Evolutionary conservation across 306 rosid genomes (phyloP), one percentile per base, ranked within the genome.

Genomic region (Neltuma alba): DNA sequence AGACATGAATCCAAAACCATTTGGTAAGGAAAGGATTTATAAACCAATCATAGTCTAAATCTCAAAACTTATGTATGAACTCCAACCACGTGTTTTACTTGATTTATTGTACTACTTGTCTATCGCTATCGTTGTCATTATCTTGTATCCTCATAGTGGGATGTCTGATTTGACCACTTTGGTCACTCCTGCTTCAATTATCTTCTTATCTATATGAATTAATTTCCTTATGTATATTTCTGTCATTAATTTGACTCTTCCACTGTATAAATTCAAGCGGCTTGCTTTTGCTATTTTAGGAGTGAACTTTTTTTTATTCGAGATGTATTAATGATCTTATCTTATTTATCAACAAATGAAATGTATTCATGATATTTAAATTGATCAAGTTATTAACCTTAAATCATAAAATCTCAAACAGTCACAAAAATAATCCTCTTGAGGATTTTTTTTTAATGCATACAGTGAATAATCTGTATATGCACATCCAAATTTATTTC

Each of bases 61-160:
- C 16, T 62, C 31, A 21, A 38, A 38, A 1, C 16, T n/a, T 11
- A 21, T 21, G 31, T 5, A 10, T n/a, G 2, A 57, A 16, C 41
- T 58, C 66, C 25, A 34, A 8, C 82, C 66, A 28, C 10, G 2
- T 15, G 8, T 1, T 58, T 12, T 25, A 2, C 20, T 6, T 18
- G 4, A 48, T 64, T 9, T 18, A 1, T 64, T 20, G 28, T 63
- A 48, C 34, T 63, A 48, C 34, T 63, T 37, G 4, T 64, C 68
- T 57, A 18, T 55, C 30, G 13, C 10, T 55, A 5, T 55, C 62
- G 9, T 16, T 28, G 11, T 12, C 73, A 34, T 65, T n/a, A 68
- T 68, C 81, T 40, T 38, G 25, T 64, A 16, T 28, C n/a, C 12
- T 38, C 25, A n/a, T n/a, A 15, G 75, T 37, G 65, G 75, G 36